Base-by-base conservation (phyloP, 768 basidiomycete genomes). In the Rhizopogon sp. region DNA sequence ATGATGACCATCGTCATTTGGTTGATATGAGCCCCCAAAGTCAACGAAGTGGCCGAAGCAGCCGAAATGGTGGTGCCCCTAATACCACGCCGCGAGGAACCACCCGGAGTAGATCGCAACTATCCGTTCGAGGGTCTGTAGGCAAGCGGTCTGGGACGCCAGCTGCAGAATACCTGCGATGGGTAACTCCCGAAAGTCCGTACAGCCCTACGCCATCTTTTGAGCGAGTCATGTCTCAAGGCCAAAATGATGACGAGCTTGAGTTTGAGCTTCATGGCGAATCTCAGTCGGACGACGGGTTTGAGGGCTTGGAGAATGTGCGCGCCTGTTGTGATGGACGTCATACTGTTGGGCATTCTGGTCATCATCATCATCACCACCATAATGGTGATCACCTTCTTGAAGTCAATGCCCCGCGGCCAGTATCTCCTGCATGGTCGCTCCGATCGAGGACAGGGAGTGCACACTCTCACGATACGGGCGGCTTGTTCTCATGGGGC, bases 291-390 rank as follows among this genome's bases (percentile, higher is more conserved):
- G 90, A 91, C 60, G 85, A 85, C 33, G 91, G 84, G 5, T 98
- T 83, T 66, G 95, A 98, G 64, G 94, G 93, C 0, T 70, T 98
- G 53, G 95, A 98, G 74, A 98, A 98, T 63, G 94, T 98, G 20
- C 81, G 96, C 22, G 93, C 89, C 1, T 93, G 91, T 67, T 93
- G 90, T 62, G 90, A 92, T 66, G 91, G 90, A 17, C 78, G 83
- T 50, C 92, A 94, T 69, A 93, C 90, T 1, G 90, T 94, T 16
- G 90, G 90, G 0, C 80, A 79, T 56, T 74, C 77, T 39, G 79
- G 76, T 31, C 76, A 79, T 14, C 72, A 74, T 40, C 81, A 83
- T 52, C 85, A 84, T 44, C 84, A 83, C 28, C 82, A 84, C 16
- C 70, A 74, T 40, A 71, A 69, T 54, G 75, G 77, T 45, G 75